A percentile compares a stretch with the other conserved stretches of the same genome.
These are phyloP conservation scores for Medakamo hakoo DNA, from an alignment of 139 green algal species.

Conservation along the genomic window DNA sequence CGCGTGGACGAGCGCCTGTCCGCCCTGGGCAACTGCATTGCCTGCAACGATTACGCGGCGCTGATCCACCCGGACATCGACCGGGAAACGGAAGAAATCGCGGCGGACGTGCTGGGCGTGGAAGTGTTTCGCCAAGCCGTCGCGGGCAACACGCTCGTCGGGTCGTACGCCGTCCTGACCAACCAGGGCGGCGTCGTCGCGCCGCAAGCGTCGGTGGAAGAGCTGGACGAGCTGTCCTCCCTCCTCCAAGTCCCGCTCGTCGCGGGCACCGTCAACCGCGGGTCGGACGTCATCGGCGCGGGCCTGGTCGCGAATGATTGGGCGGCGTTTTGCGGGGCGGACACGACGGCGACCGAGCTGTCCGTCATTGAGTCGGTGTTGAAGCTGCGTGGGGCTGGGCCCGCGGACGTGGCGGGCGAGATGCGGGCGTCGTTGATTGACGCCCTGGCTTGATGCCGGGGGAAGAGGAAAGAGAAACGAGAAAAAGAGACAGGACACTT, in stretches of 20 bases:
- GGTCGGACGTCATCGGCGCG: conserved; percentile 79
- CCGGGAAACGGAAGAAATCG: conserved; percentile 82
- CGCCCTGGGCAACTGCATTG: conserved; percentile 95
- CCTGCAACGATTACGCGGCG: conserved; percentile 96
- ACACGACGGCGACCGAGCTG: conserved; percentile 95
- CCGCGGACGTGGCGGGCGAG: conserved; percentile 68
- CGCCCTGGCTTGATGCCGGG: conserved; percentile 57
- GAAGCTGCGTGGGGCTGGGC: conserved; percentile 72
- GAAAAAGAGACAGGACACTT: conserved; percentile 13
- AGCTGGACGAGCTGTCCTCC: conserved; percentile 93
- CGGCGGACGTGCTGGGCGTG: conserved; percentile 92
- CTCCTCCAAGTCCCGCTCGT: conserved; percentile 92
- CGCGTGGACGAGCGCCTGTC: conserved; percentile 91
- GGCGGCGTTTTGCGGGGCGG: conserved; percentile 85
- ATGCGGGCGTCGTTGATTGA: conserved; percentile 86
- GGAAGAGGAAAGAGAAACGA: conserved; percentile 7
- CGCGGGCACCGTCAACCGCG: conserved; percentile 91
- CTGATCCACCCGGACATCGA: conserved; percentile 97
- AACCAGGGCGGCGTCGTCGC: conserved; percentile 87
- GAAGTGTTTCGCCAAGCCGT: conserved; percentile 98
- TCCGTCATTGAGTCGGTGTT: conserved; percentile 89
- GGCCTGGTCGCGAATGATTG: conserved; percentile 89
- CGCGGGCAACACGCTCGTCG: conserved; percentile 83
- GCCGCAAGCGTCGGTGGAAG: conserved; percentile 78
- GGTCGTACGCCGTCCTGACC: conserved; percentile 82